phyloP scores from a whole-genome alignment of 2,329 filamentous ascomycete species.

The Curvularia spicifera region DNA sequence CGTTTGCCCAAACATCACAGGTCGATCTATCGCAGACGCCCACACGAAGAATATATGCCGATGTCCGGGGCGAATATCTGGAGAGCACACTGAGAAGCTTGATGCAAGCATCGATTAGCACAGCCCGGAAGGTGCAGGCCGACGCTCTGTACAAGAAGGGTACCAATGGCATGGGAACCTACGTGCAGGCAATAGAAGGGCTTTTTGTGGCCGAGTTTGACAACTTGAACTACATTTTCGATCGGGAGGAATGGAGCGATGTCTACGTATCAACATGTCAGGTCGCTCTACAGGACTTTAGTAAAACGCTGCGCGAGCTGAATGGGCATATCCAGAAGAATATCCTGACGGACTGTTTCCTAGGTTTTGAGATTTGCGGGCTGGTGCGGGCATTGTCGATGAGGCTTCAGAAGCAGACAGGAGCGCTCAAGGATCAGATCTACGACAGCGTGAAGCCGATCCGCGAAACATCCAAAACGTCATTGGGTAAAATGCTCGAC shows the following conservation, averaged over 20 bases:
- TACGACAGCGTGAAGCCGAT: constrained; percentile 87
- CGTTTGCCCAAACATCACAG: constrained; percentile 58
- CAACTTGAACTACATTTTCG: constrained; percentile 86
- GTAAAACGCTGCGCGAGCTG: constrained; percentile 83
- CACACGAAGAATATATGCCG: constrained; percentile 82
- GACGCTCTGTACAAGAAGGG: constrained; percentile 87
- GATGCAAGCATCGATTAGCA: constrained; percentile 81
- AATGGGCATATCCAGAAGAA: constrained; percentile 89
- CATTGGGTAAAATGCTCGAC: constrained; percentile 80
- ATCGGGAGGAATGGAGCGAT: constrained; percentile 80
- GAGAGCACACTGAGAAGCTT: constrained; percentile 81
- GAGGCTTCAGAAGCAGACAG: constrained; percentile 79
- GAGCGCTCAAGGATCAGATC: constrained; percentile 82
- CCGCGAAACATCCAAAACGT: constrained; percentile 87
- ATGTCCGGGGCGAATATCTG: constrained; percentile 87
- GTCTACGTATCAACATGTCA: constrained; percentile 82
- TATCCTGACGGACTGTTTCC: constrained; percentile 87
- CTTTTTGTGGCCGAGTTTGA: constrained; percentile 89
- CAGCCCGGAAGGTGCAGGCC: constrained; percentile 72
- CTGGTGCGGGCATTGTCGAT: constrained; percentile 82
- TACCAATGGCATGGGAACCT: constrained; percentile 89
- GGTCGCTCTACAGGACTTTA: constrained; percentile 78
- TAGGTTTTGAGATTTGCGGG: constrained; percentile 94
- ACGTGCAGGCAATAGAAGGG: constrained; percentile 84
- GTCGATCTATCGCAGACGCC: constrained; percentile 64